These are phyloP conservation scores for Dryas integrifolia DNA, from an alignment of 331 rosid species.

Conservation along the genomic window DNA sequence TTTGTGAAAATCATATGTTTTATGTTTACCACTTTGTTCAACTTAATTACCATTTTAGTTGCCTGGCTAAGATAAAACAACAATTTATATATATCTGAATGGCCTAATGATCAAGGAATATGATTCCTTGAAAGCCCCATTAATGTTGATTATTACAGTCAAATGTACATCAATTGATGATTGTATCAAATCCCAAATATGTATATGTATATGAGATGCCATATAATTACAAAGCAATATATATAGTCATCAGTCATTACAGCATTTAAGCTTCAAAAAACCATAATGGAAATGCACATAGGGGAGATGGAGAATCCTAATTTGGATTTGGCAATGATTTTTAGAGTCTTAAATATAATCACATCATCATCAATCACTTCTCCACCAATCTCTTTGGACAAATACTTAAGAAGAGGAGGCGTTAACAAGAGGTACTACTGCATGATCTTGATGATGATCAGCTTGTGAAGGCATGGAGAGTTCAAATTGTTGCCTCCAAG, in stretches of 20 bases:
- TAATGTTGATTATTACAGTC: background rate
- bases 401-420: slow-evolving; percentile 22
- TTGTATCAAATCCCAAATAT: background rate
- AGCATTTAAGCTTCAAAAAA: slow-evolving; percentile 7
- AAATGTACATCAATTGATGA: background rate
- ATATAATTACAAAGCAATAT: slow-evolving; percentile 1
- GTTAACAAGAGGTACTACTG: slow-evolving; percentile 7
- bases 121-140: too few relatives aligned
- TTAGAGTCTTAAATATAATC: slow-evolving; percentile 19
- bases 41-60: background rate
- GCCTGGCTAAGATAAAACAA: background rate
- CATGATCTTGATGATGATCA: slow-evolving; percentile 3
- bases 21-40: background rate
- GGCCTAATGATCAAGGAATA: too few relatives aligned
- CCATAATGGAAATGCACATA: background rate
- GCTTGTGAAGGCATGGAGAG: slow-evolving; percentile 38
- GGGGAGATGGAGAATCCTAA: slow-evolving; percentile 10
- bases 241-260: background rate
- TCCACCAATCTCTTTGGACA: background rate
- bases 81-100: too few relatives aligned
- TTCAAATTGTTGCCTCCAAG: slow-evolving; percentile 43
- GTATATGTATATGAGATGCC: background rate
- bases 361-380: background rate
- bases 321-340: slow-evolving; percentile 14
- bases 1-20: slow-evolving; percentile 12